Conservation (phyloP, 2,329 filamentous ascomycete genomes). For the Alternaria triticina region DNA sequence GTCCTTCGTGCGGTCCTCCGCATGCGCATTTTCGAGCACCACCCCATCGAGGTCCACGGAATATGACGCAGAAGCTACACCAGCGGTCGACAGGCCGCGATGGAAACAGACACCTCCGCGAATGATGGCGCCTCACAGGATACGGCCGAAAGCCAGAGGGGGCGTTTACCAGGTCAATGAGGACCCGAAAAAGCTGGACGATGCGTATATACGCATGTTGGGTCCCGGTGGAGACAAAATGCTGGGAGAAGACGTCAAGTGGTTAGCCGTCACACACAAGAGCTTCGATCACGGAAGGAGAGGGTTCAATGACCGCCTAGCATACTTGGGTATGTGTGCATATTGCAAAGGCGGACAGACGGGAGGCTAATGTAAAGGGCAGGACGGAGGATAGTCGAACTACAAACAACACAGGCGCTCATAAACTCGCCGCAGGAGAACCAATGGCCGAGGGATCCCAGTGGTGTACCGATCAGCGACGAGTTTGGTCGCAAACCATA, state of each 20-base stretch:
- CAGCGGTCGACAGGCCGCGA: conserved; percentile 46
- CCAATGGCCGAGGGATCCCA: conserved; percentile 26
- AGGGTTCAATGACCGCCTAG: conserved; percentile 92
- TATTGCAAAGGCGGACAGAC: neutral
- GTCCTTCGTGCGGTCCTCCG: conserved; percentile 42
- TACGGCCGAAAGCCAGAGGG: conserved; percentile 64
- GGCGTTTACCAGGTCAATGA: conserved; percentile 73
- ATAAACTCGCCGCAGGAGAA: conserved; percentile 55
- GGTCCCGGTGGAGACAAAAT: conserved; percentile 74
- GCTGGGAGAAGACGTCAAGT: conserved; percentile 90
- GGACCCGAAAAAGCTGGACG: conserved; percentile 74
- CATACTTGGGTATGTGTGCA: conserved; percentile 75
- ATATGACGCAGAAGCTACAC: conserved; percentile 39
- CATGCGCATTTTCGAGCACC: conserved; percentile 44
- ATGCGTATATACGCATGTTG: conserved; percentile 77
- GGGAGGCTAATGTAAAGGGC: conserved; percentile 20
- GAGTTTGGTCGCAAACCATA: conserved; percentile 67
- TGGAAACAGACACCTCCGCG: conserved; percentile 58
- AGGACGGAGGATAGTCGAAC: conserved; percentile 69
- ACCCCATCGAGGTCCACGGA: conserved; percentile 29
- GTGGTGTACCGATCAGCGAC: conserved; percentile 33
- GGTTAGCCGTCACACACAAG: conserved; percentile 96
- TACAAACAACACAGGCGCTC: conserved; percentile 70
- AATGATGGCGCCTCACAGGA: conserved; percentile 58
- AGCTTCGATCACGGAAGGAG: conserved; percentile 94